Percentiles rank a stretch among this genome's conserved stretches.
phyloP scores from a whole-genome alignment of 257 asterid genomes.

The Solanum sejunctum region DNA sequence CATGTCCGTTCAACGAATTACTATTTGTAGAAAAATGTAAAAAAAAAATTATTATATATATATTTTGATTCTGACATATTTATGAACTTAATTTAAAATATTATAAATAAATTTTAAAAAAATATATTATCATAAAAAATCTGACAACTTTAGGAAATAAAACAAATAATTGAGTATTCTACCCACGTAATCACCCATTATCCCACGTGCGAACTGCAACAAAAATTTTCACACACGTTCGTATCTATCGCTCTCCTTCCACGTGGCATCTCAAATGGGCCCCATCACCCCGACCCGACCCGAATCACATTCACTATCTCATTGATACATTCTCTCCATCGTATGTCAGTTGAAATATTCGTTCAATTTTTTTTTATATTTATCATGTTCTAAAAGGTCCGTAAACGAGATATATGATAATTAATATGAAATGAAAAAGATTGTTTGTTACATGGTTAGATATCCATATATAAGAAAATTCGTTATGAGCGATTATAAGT shows the following conservation, averaged over 20 bases:
- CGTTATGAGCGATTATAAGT: no score
- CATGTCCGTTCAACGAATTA: neutral
- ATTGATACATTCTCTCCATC: neutral
- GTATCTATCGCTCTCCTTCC: neutral
- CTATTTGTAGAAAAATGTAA: neutral
- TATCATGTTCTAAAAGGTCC: no score
- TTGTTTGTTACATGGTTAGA: neutral
- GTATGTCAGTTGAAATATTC: neutral
- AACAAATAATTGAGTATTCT: neutral
- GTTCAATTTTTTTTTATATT: no score
- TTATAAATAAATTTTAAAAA: neutral
- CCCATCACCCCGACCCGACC: neutral
- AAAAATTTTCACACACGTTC: neutral
- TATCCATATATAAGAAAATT: no score
- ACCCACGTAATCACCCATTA: neutral
- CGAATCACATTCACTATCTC: neutral
- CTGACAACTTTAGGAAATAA: neutral
- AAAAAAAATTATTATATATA: no score
- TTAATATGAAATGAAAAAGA: neutral
- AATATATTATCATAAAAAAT: neutral
- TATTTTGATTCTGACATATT: neutral
- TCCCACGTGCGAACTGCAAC: neutral
- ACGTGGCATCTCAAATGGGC: neutral
- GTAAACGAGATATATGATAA: neutral
- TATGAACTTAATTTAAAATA: neutral